Evolutionary conservation across 2,329 filamentous ascomycete species (phyloP).

Genomic region (Podosphaera fusca): DNA sequence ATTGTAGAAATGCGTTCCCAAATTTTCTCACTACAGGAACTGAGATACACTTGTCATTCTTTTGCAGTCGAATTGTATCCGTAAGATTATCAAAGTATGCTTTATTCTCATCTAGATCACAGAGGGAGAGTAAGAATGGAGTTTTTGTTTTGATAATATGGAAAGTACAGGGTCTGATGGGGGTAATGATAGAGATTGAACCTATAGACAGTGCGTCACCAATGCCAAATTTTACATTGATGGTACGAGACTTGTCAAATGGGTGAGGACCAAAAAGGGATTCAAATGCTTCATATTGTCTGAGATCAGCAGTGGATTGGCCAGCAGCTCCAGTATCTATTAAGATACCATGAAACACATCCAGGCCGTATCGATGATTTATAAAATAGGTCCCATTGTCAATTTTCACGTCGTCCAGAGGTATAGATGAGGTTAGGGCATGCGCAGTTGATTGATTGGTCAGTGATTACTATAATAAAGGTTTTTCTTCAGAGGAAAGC

Average conservation of each 20-base stretch:
- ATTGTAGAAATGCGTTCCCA: neutral
- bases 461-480: neutral
- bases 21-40: slow-evolving; percentile 1
- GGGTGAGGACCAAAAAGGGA: neutral
- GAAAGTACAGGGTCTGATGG: neutral
- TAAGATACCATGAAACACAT: neutral
- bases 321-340: slow-evolving; percentile 1
- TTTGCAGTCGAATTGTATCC: neutral
- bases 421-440: neutral
- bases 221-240: neutral
- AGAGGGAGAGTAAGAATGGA: neutral
- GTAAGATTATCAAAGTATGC: neutral
- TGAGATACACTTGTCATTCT: neutral
- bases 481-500: neutral
- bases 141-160: neutral
- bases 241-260: neutral
- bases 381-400: neutral
- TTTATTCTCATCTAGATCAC: neutral
- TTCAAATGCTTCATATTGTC: neutral
- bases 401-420: neutral
- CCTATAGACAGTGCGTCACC: neutral
- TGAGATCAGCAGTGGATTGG: neutral
- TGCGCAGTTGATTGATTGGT: neutral
- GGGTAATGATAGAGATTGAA: neutral
- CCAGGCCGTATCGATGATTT: neutral